Evolutionary conservation across 2,329 filamentous ascomycete genomes (phyloP), one percentile per base, ranked within the genome.

Genomic region (Aspergillus sp.): DNA sequence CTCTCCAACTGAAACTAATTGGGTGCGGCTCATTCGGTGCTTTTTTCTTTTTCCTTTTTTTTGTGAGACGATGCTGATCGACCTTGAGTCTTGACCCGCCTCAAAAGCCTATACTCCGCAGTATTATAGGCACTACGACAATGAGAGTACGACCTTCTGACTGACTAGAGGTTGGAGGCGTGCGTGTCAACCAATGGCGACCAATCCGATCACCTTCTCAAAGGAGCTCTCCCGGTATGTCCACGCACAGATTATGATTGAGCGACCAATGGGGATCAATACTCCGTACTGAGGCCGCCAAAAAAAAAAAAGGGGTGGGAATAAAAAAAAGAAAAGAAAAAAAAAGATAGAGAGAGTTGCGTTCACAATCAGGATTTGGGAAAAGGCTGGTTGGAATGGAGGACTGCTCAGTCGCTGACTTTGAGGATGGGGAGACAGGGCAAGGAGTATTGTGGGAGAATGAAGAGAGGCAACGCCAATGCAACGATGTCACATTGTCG

Each of bases 1-100:
- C n/a, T 36, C 20, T 17, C 8, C n/a, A 26, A 43, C 32, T 26
- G 24, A 24, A 59, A 48, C 48, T 57, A 64, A 62, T 64, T 65
- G 63, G 63, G 60, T 65, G 63, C 63, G 63, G 63, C 63, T 65
- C 63, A 53, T 62, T 48, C 41, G 55, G 38, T 58, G 55, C 48
- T 57, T 53, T 58, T 55, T 60, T 56, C 47, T 51, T 15, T 44
- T 48, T 55, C 44, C 6, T 48, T 48, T 55, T 50, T 36, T n/a
- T 26, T 53, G 50, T n/a, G 24, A 53, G 50, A 20, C 39, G n/a
- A 43, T 24, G 36, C 15, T 49, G 18, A 8, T 52, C 26, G 30
- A 22, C 26, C 18, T 39, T 53, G 48, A 50, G 30, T n/a, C 24
- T 39, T 55, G 48, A 50, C 50, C 50, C 56, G 51, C 51, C 41